Conservation (phyloP, 768 basidiomycete genomes). For the Panaeolus papilionaceus region DNA sequence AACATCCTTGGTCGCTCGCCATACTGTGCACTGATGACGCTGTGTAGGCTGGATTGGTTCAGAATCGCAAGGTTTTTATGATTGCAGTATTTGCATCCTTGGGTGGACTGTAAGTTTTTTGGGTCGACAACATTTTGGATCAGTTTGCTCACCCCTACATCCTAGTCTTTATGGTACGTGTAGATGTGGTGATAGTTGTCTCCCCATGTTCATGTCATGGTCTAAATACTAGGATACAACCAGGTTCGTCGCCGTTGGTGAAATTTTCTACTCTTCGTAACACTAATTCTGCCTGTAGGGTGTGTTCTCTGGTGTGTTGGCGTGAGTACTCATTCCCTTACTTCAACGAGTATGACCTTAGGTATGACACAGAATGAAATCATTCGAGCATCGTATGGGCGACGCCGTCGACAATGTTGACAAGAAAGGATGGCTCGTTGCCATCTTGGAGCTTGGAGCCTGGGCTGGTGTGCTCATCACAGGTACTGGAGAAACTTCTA, state of each 20-base stretch:
- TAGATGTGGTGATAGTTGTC: neutral
- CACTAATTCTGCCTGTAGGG: constrained; percentile 45
- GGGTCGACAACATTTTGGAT: constrained; percentile 6
- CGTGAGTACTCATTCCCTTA: constrained; percentile 41
- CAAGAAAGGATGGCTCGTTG: constrained; percentile 74
- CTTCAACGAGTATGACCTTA: neutral
- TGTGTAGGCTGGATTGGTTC: constrained; percentile 62
- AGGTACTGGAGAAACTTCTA: constrained; percentile 38
- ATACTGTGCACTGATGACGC: neutral
- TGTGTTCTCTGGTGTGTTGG: constrained; percentile 78
- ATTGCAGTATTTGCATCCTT: constrained; percentile 82
- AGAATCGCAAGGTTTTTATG: constrained; percentile 68
- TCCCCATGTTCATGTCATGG: constrained; percentile 11
- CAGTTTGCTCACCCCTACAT: constrained; percentile 17
- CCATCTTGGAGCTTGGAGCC: constrained; percentile 77
- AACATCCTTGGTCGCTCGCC: neutral
- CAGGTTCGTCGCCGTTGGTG: constrained; percentile 44
- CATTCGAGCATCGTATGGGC: constrained; percentile 61
- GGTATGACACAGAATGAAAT: constrained; percentile 47
- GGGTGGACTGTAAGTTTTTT: constrained; percentile 69
- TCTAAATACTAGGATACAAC: constrained; percentile 57
- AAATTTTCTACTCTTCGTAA: neutral
- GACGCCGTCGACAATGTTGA: constrained; percentile 55
- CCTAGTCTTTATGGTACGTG: constrained; percentile 64
- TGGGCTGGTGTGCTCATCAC: constrained; percentile 79